These are phyloP conservation scores for Talaromyces sp. DNA, from an alignment of 2,329 filamentous ascomycete species.

Conservation along the genomic window DNA sequence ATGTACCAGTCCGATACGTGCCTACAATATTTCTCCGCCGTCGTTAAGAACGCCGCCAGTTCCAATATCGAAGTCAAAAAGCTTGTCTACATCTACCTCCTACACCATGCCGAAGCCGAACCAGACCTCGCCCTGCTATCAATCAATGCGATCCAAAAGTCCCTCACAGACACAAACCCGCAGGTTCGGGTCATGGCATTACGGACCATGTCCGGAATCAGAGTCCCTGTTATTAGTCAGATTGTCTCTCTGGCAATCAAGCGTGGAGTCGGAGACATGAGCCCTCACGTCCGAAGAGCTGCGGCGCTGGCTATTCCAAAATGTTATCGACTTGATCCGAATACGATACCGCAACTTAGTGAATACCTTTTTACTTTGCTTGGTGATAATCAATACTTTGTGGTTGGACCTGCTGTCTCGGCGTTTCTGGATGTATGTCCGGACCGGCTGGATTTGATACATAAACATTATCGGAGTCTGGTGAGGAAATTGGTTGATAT, in stretches of 20 bases:
- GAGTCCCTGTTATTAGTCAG: constrained; percentile 96
- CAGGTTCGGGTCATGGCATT: constrained; percentile 88
- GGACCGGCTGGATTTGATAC: constrained; percentile 80
- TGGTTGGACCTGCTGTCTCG: constrained; percentile 87
- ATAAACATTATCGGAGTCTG: constrained; percentile 80
- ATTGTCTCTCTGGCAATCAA: constrained; percentile 96
- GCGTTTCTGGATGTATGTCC: constrained; percentile 89
- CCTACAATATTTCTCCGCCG: constrained; percentile 90
- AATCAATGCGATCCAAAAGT: constrained; percentile 99
- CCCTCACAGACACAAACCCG: constrained; percentile 85
- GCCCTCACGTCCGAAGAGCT: constrained; percentile 84
- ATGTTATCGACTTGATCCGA: constrained; percentile 86
- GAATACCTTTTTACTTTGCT: constrained; percentile 77
- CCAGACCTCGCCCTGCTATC: constrained; percentile 92
- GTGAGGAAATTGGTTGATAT: constrained; percentile 94
- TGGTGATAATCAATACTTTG: constrained; percentile 91
- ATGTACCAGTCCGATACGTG: constrained; percentile 90
- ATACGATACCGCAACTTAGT: constrained; percentile 75
- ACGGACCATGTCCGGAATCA: constrained; percentile 94
- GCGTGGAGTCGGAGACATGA: constrained; percentile 90
- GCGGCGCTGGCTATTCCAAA: constrained; percentile 94
- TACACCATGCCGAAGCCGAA: constrained; percentile 93
- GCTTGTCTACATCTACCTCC: constrained; percentile 95
- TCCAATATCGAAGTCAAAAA: constrained; percentile 95
- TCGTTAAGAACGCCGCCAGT: constrained; percentile 96